These are phyloP conservation scores for Rhodosporidiobolus sp. DNA, from an alignment of 768 basidiomycete species.

Conservation along the genomic window DNA sequence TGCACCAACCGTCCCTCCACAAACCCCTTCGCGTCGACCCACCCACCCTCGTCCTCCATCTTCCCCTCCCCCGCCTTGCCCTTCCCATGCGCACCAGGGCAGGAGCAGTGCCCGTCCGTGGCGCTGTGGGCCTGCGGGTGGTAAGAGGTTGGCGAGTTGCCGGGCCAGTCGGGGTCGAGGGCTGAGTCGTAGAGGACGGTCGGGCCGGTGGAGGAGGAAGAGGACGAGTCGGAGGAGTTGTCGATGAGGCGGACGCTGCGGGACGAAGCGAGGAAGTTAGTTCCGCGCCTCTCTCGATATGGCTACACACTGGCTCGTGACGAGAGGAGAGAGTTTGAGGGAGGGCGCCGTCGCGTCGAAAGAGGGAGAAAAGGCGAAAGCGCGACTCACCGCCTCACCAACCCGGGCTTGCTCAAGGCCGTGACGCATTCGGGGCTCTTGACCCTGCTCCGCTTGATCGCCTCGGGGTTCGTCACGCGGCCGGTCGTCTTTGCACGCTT, in stretches of 20 bases:
- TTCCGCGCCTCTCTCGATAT: not conserved
- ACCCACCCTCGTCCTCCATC: conserved; percentile 9
- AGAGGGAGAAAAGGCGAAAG: too few relatives aligned
- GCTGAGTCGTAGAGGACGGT: conserved; percentile 44
- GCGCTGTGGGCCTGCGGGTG: not conserved
- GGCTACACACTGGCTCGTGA: too few relatives aligned
- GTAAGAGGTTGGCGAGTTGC: not conserved
- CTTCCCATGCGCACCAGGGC: not conserved
- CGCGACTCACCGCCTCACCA: conserved; percentile 24
- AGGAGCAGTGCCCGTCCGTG: not conserved
- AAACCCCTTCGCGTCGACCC: conserved; percentile 38
- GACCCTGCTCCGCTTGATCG: conserved; percentile 32
- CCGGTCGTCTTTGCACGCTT: conserved; percentile 43
- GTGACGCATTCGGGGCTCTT: conserved; percentile 35
- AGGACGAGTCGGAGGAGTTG: conserved; percentile 42
- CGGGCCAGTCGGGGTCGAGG: conserved; percentile 41
- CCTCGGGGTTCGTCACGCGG: conserved; percentile 31
- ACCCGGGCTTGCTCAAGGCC: conserved; percentile 19
- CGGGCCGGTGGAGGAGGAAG: not conserved
- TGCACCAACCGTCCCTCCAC: conserved; percentile 29
- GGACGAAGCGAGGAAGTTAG: too few relatives aligned
- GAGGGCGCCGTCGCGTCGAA: not conserved
- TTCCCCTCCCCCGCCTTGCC: not conserved
- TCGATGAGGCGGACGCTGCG: conserved; percentile 44
- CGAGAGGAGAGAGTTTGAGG: not conserved